A percentile compares a stretch with the other conserved stretches of the same genome.
Conservation (phyloP, 2,329 filamentous ascomycete genomes). For the Gliomastix tumulicola region DNA sequence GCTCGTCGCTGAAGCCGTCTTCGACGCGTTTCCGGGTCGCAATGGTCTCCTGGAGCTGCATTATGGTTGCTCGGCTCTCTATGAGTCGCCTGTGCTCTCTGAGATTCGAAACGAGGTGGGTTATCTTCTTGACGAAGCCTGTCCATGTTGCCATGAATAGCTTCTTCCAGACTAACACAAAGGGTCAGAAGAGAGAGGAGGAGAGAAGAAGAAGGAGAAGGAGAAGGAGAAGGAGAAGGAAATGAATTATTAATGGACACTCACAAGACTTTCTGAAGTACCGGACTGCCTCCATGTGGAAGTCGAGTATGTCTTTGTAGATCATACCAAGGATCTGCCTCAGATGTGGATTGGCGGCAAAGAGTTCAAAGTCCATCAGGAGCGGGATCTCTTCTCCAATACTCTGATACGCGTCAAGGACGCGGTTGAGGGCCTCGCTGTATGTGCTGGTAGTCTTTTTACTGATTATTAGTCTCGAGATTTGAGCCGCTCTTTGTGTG, state of each 20-base stretch:
- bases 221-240: no score
- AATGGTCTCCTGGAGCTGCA: not conserved
- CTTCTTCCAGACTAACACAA: not conserved
- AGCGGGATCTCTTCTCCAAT: constrained; percentile 1
- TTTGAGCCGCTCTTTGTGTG: no score
- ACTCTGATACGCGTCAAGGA: constrained; percentile 1
- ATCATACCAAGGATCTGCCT: not conserved
- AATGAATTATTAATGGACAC: not conserved
- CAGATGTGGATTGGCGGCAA: not conserved
- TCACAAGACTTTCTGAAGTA: constrained; percentile 1
- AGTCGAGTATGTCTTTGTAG: constrained; percentile 1
- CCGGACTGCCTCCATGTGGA: not conserved
- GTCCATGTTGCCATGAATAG: constrained; percentile 1
- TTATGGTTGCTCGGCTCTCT: not conserved
- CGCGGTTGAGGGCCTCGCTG: not conserved
- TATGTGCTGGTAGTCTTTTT: not conserved
- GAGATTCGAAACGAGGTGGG: not conserved
- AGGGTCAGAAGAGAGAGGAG: no score
- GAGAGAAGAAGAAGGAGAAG: no score
- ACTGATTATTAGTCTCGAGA: no score
- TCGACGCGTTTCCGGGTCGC: no score
- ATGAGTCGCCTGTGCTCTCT: not conserved
- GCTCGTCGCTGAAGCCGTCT: no score
- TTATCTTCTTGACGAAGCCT: not conserved
- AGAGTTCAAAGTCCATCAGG: not conserved